Base-by-base conservation (phyloP, 2,329 filamentous ascomycete genomes). In the Biscogniauxia marginata region DNA sequence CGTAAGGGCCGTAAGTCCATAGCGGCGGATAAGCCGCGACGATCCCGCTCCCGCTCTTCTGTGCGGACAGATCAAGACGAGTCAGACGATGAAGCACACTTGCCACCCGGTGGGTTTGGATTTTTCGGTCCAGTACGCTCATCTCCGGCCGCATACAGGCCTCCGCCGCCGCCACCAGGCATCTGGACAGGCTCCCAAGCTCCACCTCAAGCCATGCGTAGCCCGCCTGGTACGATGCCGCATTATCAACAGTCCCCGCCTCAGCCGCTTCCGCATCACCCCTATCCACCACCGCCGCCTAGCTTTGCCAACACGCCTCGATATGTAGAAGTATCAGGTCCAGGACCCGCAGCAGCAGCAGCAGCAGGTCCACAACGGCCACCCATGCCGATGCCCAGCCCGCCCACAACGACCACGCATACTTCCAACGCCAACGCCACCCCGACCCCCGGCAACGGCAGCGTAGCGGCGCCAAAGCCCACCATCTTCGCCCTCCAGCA, bases 161-260 rank as follows among this genome's bases (percentile, higher is more conserved):
- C 54, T 44, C 57, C 54, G 7, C 57, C 61, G 48, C 58, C 56
- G 19, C 62, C 55, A n/a, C 58, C 60, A 22, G 30, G 46, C n/a
- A n/a, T n/a, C 1, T 63, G 60, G 62, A 53, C 54, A n/a, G 19
- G 49, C n/a, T n/a, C n/a, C n/a, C n/a, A n/a, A 18, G 52, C 46
- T 23, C 56, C 52, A 22, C 49, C 57, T 13, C 46, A 51, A 7
- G 46, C 53, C 34, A 11, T 49, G 34, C 22, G 30, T 16, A 39
- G n/a, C 18, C 6, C 11, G 7, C 45, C 18, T 7, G 19, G n/a
- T n/a, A n/a, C 18, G 45, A 4, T 16, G n/a, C 45, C 45, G 11
- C 18, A 46, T 7, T 46, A 11, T 20, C 19, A 46, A 9, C 45
- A 46, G 45, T 18, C 45, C 19, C n/a, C 18, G 18, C 45, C 45